Percentiles rank a stretch among this genome's conserved stretches.
Evolutionary conservation across 805 yeast genomes (phyloP).

Genomic region (Hyphopichia homilentoma): DNA sequence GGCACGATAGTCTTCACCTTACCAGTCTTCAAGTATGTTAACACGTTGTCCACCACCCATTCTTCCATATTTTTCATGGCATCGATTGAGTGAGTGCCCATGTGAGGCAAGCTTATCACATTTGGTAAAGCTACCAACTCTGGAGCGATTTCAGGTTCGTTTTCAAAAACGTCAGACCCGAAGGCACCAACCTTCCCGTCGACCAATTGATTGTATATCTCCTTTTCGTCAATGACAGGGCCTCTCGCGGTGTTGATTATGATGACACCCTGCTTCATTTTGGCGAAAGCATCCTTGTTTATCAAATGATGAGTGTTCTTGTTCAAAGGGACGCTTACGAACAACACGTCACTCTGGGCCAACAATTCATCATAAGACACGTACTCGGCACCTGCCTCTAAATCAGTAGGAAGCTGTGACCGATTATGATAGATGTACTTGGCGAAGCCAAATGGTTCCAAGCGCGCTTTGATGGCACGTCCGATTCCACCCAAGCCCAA

Average conservation of each 20-base stretch:
- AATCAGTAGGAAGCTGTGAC: slow-evolving; percentile 49
- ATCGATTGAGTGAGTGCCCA: slow-evolving; percentile 80
- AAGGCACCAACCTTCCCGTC: slow-evolving; percentile 63
- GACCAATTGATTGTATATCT: slow-evolving; percentile 53
- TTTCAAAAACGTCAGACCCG: slow-evolving; percentile 74
- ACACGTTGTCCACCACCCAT: slow-evolving; percentile 66
- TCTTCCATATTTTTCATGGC: slow-evolving; percentile 80
- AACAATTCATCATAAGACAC: slow-evolving; percentile 69
- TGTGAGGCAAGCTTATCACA: slow-evolving; percentile 79
- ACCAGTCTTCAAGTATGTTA: slow-evolving; percentile 56
- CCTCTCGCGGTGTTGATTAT: slow-evolving; percentile 88
- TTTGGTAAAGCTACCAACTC: slow-evolving; percentile 62
- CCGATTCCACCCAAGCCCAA: slow-evolving; percentile 92
- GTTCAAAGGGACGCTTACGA: slow-evolving; percentile 77
- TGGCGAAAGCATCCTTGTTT: slow-evolving; percentile 52
- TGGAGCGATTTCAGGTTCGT: slow-evolving; percentile 66
- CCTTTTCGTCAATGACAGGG: slow-evolving; percentile 67
- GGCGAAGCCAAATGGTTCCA: slow-evolving; percentile 72
- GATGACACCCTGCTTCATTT: slow-evolving; percentile 78
- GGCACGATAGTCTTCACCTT: slow-evolving; percentile 77
- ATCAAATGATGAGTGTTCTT: slow-evolving; percentile 65
- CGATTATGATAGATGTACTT: slow-evolving; percentile 75
- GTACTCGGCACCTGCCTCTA: slow-evolving; percentile 69
- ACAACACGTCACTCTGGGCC: slow-evolving; percentile 60
- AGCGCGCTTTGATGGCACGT: slow-evolving; percentile 67